Evolutionary conservation across 2,329 filamentous ascomycete species (phyloP), one percentile per base, ranked within the genome.

Genomic region (Pseudocercospora eumusae): DNA sequence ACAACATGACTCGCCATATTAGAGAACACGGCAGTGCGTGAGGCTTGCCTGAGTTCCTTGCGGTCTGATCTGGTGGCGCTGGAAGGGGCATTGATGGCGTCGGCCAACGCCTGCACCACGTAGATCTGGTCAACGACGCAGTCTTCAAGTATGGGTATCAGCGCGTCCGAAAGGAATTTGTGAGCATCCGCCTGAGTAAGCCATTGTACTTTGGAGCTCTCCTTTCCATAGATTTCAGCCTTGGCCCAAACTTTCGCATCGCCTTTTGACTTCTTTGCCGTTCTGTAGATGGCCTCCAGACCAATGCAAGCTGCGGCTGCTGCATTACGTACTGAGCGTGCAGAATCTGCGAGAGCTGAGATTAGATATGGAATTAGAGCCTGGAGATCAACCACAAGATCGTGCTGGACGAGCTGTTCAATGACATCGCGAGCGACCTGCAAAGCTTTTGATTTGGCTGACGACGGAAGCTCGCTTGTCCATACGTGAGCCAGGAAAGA

Each of bases 141-240:
- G 75, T 97, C 95, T 75, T 97, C 93, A 9, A 96, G 78, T 1
- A 84, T 85, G 0, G 91, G 91, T 20, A 91, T 75, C n/a, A 97
- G 77, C 40, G 89, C 81, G 20, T 85, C 81, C 20, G 85, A 82
- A 0, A 95, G 72, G 20, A 96, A 76, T 61, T 85, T 87, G 47
- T 82, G 78, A 1, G 80, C 79, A 58, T 88, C 83, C 23, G 87
- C 83, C 0, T 78, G 71, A 3, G 83, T 76, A 58, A 96, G 80
- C 80, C 84, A 85, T 50, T 83, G 79, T 15, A 88, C 65, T 20
- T 74, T 70, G 18, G 78, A 76, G 2, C 78, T 80, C 13, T 78
- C 74, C 36, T 82, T 75, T 27, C 86, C 87, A 71, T 96, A 96
- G 0, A 96, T 76, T 13, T 78, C 75, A 25, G 82, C 79, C n/a